Percentiles rank a stretch among this genome's conserved stretches.
phyloP scores from a whole-genome alignment of 108 stramenopile species.

The Bacterosira constricta region DNA sequence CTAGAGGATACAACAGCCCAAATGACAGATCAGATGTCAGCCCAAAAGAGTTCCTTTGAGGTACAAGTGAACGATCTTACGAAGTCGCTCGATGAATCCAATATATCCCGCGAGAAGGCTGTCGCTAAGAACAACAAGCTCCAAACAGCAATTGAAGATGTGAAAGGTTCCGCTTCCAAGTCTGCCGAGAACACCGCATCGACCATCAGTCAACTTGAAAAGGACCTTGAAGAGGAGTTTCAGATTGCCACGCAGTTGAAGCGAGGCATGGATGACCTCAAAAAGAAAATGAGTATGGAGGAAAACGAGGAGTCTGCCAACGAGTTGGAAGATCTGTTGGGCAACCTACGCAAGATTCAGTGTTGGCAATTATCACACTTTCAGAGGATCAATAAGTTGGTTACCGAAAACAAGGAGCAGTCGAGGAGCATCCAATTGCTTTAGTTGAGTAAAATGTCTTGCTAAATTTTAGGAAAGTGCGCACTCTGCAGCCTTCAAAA shows the following conservation, averaged over 20 bases:
- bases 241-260: conserved; percentile 1
- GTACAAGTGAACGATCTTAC: not conserved
- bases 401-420: not conserved
- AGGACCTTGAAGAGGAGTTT: conserved; percentile 5
- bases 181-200: not conserved
- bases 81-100: not conserved
- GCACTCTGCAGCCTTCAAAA: too few relatives aligned
- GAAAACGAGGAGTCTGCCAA: not conserved
- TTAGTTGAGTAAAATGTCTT: too few relatives aligned
- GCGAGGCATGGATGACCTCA: not conserved
- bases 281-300: not conserved
- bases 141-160: not conserved
- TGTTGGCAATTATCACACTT: not conserved
- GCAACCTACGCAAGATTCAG: conserved; percentile 5
- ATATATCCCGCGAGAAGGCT: not conserved
- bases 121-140: not conserved
- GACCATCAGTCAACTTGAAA: not conserved
- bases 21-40: not conserved
- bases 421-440: not conserved
- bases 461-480: too few relatives aligned
- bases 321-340: not conserved
- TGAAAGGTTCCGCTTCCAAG: not conserved
- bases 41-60: not conserved
- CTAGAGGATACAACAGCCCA: not conserved
- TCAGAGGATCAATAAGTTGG: conserved; percentile 2